Percentiles rank a stretch among this genome's conserved stretches.
Conservation (phyloP, 495 filamentous ascomycete genomes). For the Xylaria flabelliformis region DNA sequence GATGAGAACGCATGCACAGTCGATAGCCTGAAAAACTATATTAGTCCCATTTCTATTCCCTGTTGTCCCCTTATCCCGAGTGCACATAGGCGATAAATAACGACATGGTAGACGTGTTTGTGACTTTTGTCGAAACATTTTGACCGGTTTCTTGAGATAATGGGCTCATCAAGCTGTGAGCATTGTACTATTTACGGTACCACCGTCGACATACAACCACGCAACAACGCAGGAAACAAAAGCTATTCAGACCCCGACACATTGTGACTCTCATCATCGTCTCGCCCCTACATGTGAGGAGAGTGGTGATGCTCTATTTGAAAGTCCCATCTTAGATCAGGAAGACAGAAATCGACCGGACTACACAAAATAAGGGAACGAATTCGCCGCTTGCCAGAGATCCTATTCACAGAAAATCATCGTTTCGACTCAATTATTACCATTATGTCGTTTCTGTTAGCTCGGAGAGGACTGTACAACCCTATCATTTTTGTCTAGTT, state of each 20-base stretch:
- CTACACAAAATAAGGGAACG: not conserved
- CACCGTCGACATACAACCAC: not conserved
- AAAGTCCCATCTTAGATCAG: not conserved
- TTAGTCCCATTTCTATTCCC: constrained; percentile 3
- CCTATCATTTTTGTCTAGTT: not conserved
- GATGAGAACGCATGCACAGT: constrained; percentile 18
- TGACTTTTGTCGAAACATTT: not conserved
- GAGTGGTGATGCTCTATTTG: not conserved
- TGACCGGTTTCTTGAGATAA: not conserved
- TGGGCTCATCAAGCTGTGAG: not conserved
- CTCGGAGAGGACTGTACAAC: not conserved
- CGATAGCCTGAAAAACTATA: constrained; percentile 24
- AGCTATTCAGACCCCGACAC: not conserved
- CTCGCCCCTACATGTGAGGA: not conserved
- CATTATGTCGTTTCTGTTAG: not conserved
- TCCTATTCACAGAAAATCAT: not conserved
- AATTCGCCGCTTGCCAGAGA: not conserved
- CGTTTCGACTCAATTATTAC: not conserved
- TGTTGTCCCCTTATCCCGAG: not conserved
- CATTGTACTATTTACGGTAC: not conserved
- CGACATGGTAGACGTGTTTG: not conserved
- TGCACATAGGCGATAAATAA: not conserved
- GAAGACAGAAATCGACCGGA: not conserved
- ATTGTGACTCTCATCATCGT: not conserved
- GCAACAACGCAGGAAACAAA: not conserved